Conservation (phyloP, 495 filamentous ascomycete genomes). For the Aspergillus nidulans region DNA sequence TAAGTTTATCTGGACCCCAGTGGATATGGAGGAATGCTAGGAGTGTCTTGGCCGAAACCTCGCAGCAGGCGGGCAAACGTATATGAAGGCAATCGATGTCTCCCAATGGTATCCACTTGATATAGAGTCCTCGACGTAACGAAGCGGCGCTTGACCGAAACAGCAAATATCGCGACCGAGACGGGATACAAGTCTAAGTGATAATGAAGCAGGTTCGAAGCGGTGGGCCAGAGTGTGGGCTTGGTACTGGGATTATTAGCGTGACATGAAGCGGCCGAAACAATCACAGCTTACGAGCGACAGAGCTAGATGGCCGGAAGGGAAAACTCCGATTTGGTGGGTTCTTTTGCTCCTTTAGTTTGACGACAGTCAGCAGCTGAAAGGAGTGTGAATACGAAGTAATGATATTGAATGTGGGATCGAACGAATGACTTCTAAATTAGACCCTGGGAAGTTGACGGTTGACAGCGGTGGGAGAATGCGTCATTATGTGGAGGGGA, state of each 20-base stretch:
- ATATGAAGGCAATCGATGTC: constrained; percentile 19
- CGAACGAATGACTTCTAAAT: not conserved
- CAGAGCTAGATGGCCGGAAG: constrained; percentile 22
- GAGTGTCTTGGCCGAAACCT: constrained; percentile 29
- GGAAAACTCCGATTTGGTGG: constrained; percentile 24
- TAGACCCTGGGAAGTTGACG: not conserved
- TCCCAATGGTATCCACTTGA: too few relatives aligned
- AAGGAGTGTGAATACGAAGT: not conserved
- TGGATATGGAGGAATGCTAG: constrained; percentile 32
- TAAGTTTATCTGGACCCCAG: constrained; percentile 18
- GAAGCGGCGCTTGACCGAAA: too few relatives aligned
- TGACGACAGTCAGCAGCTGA: constrained; percentile 14
- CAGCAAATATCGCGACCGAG: not conserved
- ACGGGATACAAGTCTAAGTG: not conserved
- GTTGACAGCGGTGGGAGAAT: constrained; percentile 20
- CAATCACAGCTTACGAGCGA: constrained; percentile 15
- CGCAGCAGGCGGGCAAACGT: constrained; percentile 11
- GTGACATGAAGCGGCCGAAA: constrained; percentile 10
- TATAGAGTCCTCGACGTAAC: too few relatives aligned
- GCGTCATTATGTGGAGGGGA: constrained; percentile 38
- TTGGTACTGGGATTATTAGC: constrained; percentile 16
- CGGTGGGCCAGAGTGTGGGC: not conserved
- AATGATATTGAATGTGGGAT: not conserved
- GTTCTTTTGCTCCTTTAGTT: constrained; percentile 9
- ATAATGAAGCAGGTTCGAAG: constrained; percentile 3